Conservation (phyloP, 2,329 filamentous ascomycete genomes). For the Xylaria sp. region DNA sequence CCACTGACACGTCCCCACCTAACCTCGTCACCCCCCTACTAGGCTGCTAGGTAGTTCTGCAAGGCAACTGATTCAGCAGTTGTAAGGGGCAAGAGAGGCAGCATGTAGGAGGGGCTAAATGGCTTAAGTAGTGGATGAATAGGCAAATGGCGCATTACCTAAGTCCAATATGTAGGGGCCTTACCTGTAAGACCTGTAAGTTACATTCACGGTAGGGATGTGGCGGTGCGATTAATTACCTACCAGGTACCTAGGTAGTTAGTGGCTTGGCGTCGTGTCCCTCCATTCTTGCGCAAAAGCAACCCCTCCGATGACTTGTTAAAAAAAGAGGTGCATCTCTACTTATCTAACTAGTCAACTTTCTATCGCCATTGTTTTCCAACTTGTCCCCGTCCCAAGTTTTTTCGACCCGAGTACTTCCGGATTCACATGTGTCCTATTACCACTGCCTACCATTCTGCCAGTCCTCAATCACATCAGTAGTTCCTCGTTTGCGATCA, state of each 20-base stretch:
- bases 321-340: slow-evolving; percentile 19
- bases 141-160: neutral
- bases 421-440: neutral
- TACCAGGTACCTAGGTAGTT: too few relatives aligned
- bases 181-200: too few relatives aligned
- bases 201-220: slow-evolving; percentile 6
- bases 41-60: neutral
- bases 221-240: slow-evolving; percentile 17
- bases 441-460: neutral
- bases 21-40: neutral
- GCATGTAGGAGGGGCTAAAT: neutral
- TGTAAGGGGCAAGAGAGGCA: neutral
- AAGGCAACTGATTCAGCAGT: neutral
- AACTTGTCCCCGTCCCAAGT: neutral
- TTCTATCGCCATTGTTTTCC: neutral
- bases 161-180: neutral
- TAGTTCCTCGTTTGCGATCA: slow-evolving; percentile 13
- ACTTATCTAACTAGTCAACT: neutral
- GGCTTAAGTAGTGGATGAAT: neutral
- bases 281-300: slow-evolving; percentile 8
- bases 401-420: neutral
- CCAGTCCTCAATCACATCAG: neutral
- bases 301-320: slow-evolving; percentile 30
- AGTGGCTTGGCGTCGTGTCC: slow-evolving; percentile 29
- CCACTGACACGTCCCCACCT: neutral